Percentiles rank a stretch among this genome's conserved stretches.
phyloP scores from a whole-genome alignment of 192 early-diverging fungal genomes.

The Entomortierella lignicola region DNA sequence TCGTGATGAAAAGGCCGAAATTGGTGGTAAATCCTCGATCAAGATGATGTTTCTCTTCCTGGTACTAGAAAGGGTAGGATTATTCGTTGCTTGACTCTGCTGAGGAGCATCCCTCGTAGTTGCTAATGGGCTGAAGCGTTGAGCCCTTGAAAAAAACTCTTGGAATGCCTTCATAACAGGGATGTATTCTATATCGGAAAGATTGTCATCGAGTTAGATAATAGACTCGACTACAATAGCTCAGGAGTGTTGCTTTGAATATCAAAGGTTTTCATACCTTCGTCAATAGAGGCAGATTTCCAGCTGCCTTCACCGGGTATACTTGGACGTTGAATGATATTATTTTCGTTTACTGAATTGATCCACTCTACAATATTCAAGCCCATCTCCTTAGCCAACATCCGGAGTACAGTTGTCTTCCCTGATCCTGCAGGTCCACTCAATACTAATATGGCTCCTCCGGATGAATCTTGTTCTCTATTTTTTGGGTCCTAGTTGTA shows the following conservation, averaged over 20 bases:
- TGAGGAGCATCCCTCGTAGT: background rate
- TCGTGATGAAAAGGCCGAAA: constrained; percentile 59
- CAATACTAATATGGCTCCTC: constrained; percentile 63
- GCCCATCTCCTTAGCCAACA: constrained; percentile 64
- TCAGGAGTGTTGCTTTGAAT: background rate
- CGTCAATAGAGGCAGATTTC: constrained; percentile 27
- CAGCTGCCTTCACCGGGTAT: constrained; percentile 22
- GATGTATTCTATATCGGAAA: constrained; percentile 18
- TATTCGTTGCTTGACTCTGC: background rate
- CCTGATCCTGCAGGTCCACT: constrained; percentile 74
- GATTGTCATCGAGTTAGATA: background rate
- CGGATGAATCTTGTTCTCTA: constrained; percentile 18
- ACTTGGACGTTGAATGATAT: constrained; percentile 15
- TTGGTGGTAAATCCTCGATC: constrained; percentile 71
- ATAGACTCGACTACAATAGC: background rate
- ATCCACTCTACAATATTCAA: constrained; percentile 72
- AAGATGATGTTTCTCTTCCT: constrained; percentile 58
- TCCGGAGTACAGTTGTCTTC: constrained; percentile 69
- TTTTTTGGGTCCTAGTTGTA: constrained; percentile 29
- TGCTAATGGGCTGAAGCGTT: constrained; percentile 57
- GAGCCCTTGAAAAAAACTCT: constrained; percentile 65
- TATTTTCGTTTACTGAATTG: constrained; percentile 62
- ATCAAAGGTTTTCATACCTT: constrained; percentile 8
- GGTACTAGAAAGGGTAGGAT: background rate
- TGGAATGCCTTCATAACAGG: constrained; percentile 63